These are phyloP conservation scores for Candida tammaniensis DNA, from an alignment of 805 yeast genomes.

Conservation along the genomic window DNA sequence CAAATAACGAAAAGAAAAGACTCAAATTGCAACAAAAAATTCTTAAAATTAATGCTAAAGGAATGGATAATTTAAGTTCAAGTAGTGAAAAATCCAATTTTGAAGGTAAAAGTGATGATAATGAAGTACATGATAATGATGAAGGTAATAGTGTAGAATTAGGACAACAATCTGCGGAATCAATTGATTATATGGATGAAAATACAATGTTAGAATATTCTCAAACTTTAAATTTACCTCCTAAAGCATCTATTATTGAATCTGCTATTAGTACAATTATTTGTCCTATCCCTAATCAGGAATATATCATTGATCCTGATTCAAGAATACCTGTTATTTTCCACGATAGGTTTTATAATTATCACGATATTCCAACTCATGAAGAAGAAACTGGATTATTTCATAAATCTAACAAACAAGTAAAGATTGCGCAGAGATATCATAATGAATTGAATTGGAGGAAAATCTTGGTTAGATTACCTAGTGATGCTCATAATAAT, in stretches of 20 bases:
- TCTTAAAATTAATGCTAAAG: slow-evolving; percentile 21
- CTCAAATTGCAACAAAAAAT: slow-evolving; percentile 17
- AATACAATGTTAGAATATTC: slow-evolving; percentile 6
- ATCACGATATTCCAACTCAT: slow-evolving; percentile 23
- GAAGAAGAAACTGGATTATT: slow-evolving; percentile 16
- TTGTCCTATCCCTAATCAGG: slow-evolving; percentile 37
- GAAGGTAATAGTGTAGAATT: slow-evolving; percentile 9
- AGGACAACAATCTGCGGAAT: slow-evolving; percentile 14
- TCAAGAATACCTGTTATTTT: slow-evolving; percentile 35
- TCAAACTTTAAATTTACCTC: slow-evolving; percentile 37
- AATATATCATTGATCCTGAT: slow-evolving; percentile 32
- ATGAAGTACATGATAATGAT: slow-evolving; percentile 11
- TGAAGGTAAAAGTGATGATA: not conserved
- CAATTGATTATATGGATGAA: slow-evolving; percentile 6
- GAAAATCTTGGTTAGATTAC: slow-evolving; percentile 41
- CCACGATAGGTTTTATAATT: slow-evolving; percentile 41
- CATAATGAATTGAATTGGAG: slow-evolving; percentile 41
- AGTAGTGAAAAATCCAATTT: not conserved
- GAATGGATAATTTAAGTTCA: slow-evolving; percentile 12
- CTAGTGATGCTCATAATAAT: slow-evolving; percentile 47
- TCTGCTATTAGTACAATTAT: slow-evolving; percentile 39
- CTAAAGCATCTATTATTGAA: slow-evolving; percentile 42
- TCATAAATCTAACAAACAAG: slow-evolving; percentile 34
- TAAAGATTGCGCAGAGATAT: slow-evolving; percentile 39
- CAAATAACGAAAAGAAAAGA: slow-evolving; percentile 9